phyloP scores from a whole-genome alignment of 2,329 filamentous ascomycete genomes.

The Pleoardoris graminearum region DNA sequence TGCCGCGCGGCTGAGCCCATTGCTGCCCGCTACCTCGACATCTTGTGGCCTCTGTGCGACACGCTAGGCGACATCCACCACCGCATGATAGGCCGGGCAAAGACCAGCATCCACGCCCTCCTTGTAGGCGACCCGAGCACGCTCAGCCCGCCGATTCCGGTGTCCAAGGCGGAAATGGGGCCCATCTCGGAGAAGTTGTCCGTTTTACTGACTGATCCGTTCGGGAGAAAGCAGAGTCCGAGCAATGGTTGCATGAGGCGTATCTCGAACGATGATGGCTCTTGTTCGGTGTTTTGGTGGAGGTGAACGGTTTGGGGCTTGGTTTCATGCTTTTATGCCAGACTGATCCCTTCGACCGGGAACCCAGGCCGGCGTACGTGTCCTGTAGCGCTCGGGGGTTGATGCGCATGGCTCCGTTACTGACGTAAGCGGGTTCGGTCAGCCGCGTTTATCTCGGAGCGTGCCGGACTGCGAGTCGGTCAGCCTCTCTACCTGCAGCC shows the following conservation, averaged over 20 bases:
- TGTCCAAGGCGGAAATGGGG: conserved; percentile 39
- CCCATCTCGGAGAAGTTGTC: conserved; percentile 43
- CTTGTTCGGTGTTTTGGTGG: conserved; percentile 42
- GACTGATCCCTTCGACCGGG: neutral
- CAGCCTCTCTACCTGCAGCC: no score
- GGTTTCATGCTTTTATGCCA: neutral
- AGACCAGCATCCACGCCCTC: conserved; percentile 42
- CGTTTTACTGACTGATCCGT: conserved; percentile 40
- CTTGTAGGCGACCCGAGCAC: conserved; percentile 30
- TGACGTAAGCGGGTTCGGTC: no score
- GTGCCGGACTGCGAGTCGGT: no score
- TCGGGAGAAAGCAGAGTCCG: conserved; percentile 38
- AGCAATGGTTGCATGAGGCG: conserved; percentile 32
- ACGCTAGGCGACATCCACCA: conserved; percentile 38
- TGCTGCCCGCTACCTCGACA: conserved; percentile 37
- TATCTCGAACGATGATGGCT: conserved; percentile 38
- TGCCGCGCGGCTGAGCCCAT: conserved; percentile 39
- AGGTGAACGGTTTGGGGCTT: conserved; percentile 20
- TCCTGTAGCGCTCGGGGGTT: neutral
- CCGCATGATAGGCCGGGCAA: conserved; percentile 34
- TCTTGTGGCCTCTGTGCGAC: conserved; percentile 42
- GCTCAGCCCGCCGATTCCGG: conserved; percentile 32
- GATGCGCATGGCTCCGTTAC: no score
- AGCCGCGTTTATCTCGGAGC: no score
- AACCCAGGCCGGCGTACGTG: neutral